Evolutionary conservation across 306 rosid genomes (phyloP).

Genomic region (Castanea crenata): DNA sequence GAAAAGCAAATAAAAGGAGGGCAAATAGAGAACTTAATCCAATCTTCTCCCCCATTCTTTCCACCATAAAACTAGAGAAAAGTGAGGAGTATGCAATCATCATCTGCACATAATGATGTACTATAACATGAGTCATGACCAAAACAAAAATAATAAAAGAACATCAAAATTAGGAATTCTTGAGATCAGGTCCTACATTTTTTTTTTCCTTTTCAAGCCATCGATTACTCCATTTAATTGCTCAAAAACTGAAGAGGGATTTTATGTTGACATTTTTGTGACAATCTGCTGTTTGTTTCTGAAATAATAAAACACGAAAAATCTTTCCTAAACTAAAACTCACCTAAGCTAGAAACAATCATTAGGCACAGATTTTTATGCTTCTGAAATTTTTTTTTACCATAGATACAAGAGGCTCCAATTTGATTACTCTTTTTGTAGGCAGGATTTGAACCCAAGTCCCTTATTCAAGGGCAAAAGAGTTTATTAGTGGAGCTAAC

Average conservation of each 20-base stretch:
- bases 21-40: slow-evolving; percentile 47
- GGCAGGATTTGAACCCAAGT: too few species aligned
- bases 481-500: too few species aligned
- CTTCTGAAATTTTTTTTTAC: neutral
- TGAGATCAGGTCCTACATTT: neutral
- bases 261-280: neutral
- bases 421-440: too few species aligned
- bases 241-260: neutral
- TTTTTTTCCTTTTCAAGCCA: neutral
- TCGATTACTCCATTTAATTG: neutral
- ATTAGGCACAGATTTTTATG: neutral
- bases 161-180: neutral
- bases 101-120: slow-evolving; percentile 49
- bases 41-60: slow-evolving; percentile 50
- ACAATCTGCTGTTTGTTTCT: neutral
- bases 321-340: too few species aligned
- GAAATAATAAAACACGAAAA: neutral
- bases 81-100: slow-evolving; percentile 59
- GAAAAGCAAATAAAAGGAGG: slow-evolving; percentile 41
- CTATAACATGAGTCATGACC: neutral
- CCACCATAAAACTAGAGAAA: slow-evolving; percentile 53
- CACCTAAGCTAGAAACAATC: too few species aligned
- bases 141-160: neutral
- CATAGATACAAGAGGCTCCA: too few species aligned
- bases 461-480: too few species aligned